phyloP scores from a whole-genome alignment of 148 eudicot species.

The Arbutus unedo region DNA sequence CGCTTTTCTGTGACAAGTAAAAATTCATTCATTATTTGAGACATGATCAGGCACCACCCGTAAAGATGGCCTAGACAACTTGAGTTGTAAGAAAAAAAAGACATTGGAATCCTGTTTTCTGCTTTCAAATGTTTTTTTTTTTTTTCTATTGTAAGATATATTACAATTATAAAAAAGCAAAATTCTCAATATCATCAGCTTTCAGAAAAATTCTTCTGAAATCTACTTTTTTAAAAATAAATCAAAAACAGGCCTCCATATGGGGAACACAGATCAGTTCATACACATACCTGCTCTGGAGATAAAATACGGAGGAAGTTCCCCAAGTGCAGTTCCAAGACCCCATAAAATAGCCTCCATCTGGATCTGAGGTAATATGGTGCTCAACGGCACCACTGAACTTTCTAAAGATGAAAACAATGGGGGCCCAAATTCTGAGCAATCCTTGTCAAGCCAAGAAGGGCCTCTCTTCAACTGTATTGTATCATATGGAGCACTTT shows the following conservation, averaged over 20 bases:
- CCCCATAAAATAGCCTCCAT: slow-evolving; percentile 95
- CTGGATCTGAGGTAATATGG: slow-evolving; percentile 91
- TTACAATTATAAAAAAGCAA: neutral
- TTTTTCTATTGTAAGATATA: neutral
- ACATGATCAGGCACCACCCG: neutral
- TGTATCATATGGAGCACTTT: slow-evolving; percentile 93
- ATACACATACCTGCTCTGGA: slow-evolving; percentile 74
- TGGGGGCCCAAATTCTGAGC: slow-evolving; percentile 82
- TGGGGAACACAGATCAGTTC: neutral
- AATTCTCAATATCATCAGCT: neutral
- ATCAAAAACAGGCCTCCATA: neutral
- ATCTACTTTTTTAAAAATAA: neutral
- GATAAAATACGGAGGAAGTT: slow-evolving; percentile 98
- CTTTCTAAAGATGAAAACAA: slow-evolving; percentile 53
- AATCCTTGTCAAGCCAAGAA: slow-evolving; percentile 91
- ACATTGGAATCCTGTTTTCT: neutral
- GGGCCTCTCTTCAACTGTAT: slow-evolving; percentile 78
- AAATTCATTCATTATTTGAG: neutral
- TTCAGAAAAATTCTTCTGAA: neutral
- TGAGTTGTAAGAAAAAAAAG: neutral
- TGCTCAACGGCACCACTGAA: slow-evolving; percentile 69
- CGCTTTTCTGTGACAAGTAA: neutral
- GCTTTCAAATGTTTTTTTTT: neutral
- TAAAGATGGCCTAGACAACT: neutral
- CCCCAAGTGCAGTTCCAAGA: slow-evolving; percentile 95